phyloP scores from a whole-genome alignment of 108 stramenopile genomes.

The Nitzschia sp. region DNA sequence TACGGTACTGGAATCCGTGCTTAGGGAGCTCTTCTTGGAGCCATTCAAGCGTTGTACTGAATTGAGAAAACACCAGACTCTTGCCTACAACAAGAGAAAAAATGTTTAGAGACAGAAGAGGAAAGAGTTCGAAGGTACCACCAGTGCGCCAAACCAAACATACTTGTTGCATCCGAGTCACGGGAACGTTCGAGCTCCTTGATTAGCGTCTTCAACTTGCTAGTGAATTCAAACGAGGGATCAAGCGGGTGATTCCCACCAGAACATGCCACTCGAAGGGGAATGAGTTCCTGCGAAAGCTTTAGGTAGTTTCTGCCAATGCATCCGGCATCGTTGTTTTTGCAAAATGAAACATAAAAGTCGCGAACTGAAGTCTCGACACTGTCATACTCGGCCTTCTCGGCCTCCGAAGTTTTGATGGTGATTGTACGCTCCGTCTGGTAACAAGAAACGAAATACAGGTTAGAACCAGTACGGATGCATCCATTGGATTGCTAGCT shows the following conservation, averaged over 20 bases:
- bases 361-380: slow-evolving; percentile 28
- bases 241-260: slow-evolving; percentile 36
- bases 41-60: slow-evolving; percentile 32
- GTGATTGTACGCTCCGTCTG: slow-evolving; percentile 25
- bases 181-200: slow-evolving; percentile 36
- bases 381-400: slow-evolving; percentile 32
- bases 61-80: slow-evolving; percentile 58
- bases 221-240: slow-evolving; percentile 22
- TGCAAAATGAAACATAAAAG: slow-evolving; percentile 25
- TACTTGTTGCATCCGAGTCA: slow-evolving; percentile 42
- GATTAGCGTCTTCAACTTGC: slow-evolving; percentile 36
- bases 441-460: background rate
- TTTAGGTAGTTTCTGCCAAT: slow-evolving; percentile 18
- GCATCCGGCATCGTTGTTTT: background rate
- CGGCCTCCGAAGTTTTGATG: slow-evolving; percentile 22
- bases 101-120: slow-evolving; percentile 1
- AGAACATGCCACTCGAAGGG: slow-evolving; percentile 45
- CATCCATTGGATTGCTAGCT: too few relatives aligned
- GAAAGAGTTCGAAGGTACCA: background rate
- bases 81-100: slow-evolving; percentile 8
- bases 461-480: background rate
- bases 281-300: slow-evolving; percentile 23
- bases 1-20: slow-evolving; percentile 47
- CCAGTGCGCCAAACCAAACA: slow-evolving; percentile 7
- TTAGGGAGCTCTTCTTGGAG: slow-evolving; percentile 47